phyloP scores from a whole-genome alignment of 2,329 filamentous ascomycete species.

The Epicoccum nigrum region DNA sequence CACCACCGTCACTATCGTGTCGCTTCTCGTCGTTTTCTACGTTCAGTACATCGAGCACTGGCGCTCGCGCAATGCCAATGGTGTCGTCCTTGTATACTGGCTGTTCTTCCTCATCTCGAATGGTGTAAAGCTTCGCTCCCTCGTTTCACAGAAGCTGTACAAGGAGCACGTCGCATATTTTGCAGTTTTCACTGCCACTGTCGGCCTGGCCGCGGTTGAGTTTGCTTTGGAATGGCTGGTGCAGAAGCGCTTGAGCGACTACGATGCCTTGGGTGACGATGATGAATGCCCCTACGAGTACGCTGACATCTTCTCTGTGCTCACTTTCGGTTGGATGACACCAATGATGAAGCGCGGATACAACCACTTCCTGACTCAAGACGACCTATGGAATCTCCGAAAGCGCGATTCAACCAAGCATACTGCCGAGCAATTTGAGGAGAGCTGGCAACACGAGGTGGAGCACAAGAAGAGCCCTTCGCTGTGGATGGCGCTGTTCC shows the following conservation, averaged over 20 bases:
- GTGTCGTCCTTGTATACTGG: conserved; percentile 91
- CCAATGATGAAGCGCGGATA: conserved; percentile 96
- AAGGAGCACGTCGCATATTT: conserved; percentile 74
- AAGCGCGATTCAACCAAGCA: conserved; percentile 77
- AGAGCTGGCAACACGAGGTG: conserved; percentile 78
- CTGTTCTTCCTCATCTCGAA: conserved; percentile 80
- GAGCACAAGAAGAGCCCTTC: conserved; percentile 75
- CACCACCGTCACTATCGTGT: conserved; percentile 72
- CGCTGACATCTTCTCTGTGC: conserved; percentile 87
- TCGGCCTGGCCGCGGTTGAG: conserved; percentile 71
- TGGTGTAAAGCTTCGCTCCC: conserved; percentile 82
- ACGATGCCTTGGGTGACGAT: conserved; percentile 70
- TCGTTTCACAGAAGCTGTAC: conserved; percentile 79
- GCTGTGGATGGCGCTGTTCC: conserved; percentile 84
- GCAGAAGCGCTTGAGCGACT: conserved; percentile 75
- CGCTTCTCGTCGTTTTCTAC: conserved; percentile 74
- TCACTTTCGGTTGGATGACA: conserved; percentile 99
- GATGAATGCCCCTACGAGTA: conserved; percentile 84
- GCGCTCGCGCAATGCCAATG: conserved; percentile 82
- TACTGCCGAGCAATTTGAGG: conserved; percentile 73
- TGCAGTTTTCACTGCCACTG: conserved; percentile 72
- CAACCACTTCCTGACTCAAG: conserved; percentile 87
- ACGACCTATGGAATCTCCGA: conserved; percentile 92
- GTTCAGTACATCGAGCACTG: conserved; percentile 89
- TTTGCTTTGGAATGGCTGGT: conserved; percentile 86